These are phyloP conservation scores for Tanacetum coccineum DNA, from an alignment of 129 eudicot species.

Conservation along the genomic window DNA sequence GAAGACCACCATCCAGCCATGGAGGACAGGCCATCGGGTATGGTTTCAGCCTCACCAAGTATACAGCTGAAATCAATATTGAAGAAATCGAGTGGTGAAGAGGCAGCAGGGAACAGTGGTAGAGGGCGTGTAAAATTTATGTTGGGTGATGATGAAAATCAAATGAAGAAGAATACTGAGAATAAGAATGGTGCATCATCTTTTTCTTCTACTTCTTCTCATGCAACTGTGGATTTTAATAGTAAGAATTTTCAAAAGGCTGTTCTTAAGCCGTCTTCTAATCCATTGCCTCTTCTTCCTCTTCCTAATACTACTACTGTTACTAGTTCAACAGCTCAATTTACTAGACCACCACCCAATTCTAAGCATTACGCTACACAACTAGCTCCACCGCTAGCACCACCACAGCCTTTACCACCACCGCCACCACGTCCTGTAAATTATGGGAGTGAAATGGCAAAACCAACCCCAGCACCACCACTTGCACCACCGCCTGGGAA, in stretches of 20 bases:
- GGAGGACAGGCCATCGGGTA: conserved; percentile 29
- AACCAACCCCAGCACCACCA: conserved; percentile 19
- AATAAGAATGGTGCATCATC: conserved; percentile 54
- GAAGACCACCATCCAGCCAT: conserved; percentile 35
- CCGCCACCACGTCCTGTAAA: conserved; percentile 29
- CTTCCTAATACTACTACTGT: conserved; percentile 25
- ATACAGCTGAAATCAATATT: conserved; percentile 69
- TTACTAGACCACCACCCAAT: conserved; percentile 30
- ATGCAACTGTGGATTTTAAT: conserved; percentile 60
- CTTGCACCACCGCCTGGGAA: conserved; percentile 27
- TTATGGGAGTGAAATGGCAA: conserved; percentile 24
- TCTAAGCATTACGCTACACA: conserved; percentile 28
- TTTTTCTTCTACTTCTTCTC: conserved; percentile 42
- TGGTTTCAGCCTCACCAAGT: conserved; percentile 27
- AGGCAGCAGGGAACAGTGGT: conserved; percentile 32
- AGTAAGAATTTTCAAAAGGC: conserved; percentile 69
- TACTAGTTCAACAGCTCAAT: conserved; percentile 31
- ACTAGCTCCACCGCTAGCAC: conserved; percentile 19
- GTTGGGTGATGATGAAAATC: conserved; percentile 69
- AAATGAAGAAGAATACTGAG: conserved; percentile 25
- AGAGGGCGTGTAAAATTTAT: conserved; percentile 69
- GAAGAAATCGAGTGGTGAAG: conserved; percentile 71
- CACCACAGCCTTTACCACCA: conserved; percentile 15
- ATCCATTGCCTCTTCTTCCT: conserved; percentile 31
- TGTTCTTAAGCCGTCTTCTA: conserved; percentile 35